Evolutionary conservation across 2,329 filamentous ascomycete species (phyloP).

Genomic region (Trichoderma sp.): DNA sequence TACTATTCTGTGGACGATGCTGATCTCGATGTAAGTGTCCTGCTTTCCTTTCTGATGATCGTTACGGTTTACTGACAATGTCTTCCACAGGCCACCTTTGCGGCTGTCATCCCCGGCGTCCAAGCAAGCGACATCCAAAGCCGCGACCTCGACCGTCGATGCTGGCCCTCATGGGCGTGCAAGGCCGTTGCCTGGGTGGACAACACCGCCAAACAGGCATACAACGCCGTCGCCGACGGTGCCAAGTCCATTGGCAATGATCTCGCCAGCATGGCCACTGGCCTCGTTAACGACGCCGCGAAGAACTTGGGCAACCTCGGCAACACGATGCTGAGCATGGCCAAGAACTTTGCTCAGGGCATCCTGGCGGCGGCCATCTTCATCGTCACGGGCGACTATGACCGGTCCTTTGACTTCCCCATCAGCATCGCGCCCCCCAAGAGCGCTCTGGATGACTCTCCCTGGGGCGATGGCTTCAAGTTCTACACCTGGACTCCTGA

Average conservation of each 20-base stretch:
- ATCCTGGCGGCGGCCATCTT: not conserved
- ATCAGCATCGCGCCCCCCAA: not conserved
- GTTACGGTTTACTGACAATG: too few relatives aligned
- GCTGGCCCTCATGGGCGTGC: not conserved
- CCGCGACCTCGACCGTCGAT: constrained; percentile 3
- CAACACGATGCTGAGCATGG: not conserved
- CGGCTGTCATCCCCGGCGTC: not conserved
- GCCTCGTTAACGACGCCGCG: not conserved
- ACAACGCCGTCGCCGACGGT: not conserved
- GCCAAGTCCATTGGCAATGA: not conserved
- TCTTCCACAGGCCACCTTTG: not conserved
- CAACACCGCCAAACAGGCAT: too few relatives aligned
- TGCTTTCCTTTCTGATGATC: not conserved
- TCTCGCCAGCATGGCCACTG: not conserved
- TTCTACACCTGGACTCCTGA: constrained; percentile 14
- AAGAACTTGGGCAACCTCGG: not conserved
- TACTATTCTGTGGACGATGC: constrained; percentile 5
- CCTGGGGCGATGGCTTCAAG: constrained; percentile 19
- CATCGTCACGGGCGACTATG: constrained; percentile 1
- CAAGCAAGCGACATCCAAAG: not conserved
- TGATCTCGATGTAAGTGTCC: not conserved
- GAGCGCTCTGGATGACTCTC: constrained; percentile 6
- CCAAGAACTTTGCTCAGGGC: not conserved
- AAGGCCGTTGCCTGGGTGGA: too few relatives aligned
- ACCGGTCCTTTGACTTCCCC: constrained; percentile 13